phyloP scores from a whole-genome alignment of 2,329 filamentous ascomycete genomes.

The Chrysosporium keratinophilum region DNA sequence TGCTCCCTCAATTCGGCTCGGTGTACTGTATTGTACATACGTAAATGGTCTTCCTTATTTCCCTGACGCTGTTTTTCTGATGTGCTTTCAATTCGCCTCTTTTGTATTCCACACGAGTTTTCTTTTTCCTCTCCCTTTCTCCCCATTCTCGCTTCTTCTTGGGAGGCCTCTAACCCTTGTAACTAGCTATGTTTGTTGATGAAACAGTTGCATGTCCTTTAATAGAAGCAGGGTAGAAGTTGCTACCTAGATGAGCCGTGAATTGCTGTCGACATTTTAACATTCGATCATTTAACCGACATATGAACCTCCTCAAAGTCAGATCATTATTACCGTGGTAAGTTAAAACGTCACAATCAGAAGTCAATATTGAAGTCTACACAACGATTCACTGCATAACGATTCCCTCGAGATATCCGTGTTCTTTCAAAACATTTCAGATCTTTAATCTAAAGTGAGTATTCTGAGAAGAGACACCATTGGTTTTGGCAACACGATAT shows the following conservation, averaged over 20 bases:
- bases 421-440: too few species aligned
- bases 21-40: too few species aligned
- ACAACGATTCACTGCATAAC: too few species aligned
- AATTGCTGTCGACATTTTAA: background rate
- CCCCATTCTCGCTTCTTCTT: background rate
- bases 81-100: background rate
- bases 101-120: background rate
- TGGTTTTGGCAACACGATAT: too few species aligned
- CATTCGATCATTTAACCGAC: background rate
- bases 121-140: background rate
- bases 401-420: too few species aligned
- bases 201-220: background rate
- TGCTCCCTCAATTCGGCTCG: too few species aligned
- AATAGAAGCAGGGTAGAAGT: background rate
- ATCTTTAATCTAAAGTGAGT: too few species aligned
- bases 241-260: background rate
- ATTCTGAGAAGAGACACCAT: too few species aligned
- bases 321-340: too few species aligned
- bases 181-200: background rate
- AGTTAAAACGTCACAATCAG: too few species aligned
- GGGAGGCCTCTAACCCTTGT: background rate
- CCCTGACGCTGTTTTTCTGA: background rate
- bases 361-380: too few species aligned
- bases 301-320: too few species aligned
- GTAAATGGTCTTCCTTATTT: background rate